Evolutionary conservation across 1,284 basidiomycete genomes (phyloP).

Genomic region (Cutaneotrichosporon mucoides): DNA sequence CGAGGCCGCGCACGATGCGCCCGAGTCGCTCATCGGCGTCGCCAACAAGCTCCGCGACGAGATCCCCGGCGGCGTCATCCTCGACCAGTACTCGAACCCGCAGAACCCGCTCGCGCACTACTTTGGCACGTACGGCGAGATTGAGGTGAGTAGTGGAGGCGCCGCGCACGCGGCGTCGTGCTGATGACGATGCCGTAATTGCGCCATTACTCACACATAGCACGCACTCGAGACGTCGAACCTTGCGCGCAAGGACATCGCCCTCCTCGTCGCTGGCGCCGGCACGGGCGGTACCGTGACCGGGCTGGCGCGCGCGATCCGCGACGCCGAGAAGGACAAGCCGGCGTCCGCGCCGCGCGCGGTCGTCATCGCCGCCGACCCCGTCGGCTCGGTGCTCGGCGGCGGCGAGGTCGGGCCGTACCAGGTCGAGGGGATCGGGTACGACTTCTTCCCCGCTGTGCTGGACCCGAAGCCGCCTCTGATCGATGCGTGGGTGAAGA

Average conservation of each 20-base stretch:
- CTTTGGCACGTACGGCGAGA: slow-evolving; percentile 79
- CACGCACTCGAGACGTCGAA: slow-evolving; percentile 43
- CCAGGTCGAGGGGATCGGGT: slow-evolving; percentile 86
- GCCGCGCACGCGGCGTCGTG: too few species aligned
- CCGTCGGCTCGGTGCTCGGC: slow-evolving; percentile 81
- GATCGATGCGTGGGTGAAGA: slow-evolving; percentile 78
- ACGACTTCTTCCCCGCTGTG: slow-evolving; percentile 81
- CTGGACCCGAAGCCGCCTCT: slow-evolving; percentile 42
- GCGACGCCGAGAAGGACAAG: slow-evolving; percentile 53
- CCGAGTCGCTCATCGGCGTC: slow-evolving; percentile 85
- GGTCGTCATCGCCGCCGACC: slow-evolving; percentile 79
- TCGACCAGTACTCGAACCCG: slow-evolving; percentile 74
- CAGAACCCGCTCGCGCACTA: slow-evolving; percentile 89
- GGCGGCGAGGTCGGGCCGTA: slow-evolving; percentile 63
- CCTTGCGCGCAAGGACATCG: slow-evolving; percentile 58
- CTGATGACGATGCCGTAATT: neutral
- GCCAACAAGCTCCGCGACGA: slow-evolving; percentile 70
- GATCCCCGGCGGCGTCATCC: slow-evolving; percentile 80
- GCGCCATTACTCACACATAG: slow-evolving; percentile 41
- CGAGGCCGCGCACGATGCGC: slow-evolving; percentile 48
- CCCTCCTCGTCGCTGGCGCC: slow-evolving; percentile 80
- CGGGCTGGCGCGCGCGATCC: slow-evolving; percentile 76
- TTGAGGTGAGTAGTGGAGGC: slow-evolving; percentile 55
- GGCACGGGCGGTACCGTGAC: slow-evolving; percentile 94
- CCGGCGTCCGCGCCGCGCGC: slow-evolving; percentile 15